Base-by-base conservation (phyloP, 208 protist genomes). In the Wallacemonas sp. region DNA sequence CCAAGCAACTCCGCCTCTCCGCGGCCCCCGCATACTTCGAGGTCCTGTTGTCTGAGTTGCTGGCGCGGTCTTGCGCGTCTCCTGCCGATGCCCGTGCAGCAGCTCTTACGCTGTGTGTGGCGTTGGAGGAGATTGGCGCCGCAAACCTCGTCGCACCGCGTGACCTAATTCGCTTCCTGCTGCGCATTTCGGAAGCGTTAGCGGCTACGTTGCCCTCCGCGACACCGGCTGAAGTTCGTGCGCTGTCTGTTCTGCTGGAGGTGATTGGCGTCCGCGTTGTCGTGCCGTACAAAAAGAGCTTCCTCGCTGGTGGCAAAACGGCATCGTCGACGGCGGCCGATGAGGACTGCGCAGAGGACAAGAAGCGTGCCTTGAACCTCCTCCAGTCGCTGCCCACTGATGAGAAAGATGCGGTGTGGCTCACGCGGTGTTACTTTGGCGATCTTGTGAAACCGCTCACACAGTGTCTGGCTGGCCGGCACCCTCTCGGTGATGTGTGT, bases 221-320 rank as follows among this genome's bases (percentile, higher is more conserved):
- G 19, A 78, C 77, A 19, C 67, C 66, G 44, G 58, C 64, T 5
- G 74, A 79, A 26, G 70, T 62, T 45, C 67, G 72, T 12, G 39
- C 77, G 0, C 49, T 79, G 0, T 62, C 60, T 44, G 72, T 83
- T 2, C 67, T 92, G 39, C 69, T 75, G 30, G 60, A 75, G 12
- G 34, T 80, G 1, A 60, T 88, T 11, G 53, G 54, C 3, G 68
- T 72, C 26, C 53, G 75, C 22, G 59, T 88, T 59, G 77, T 74
- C 11, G 30, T 92, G 11, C 82, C 80, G 36, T 89, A 86, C 59
- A 77, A 83, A 70, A 42, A 70, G 36, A 71, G 63, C 51, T 86
- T 82, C 63, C 36, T 58, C n/a, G 3, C 28, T 8, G 26, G 42
- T 49, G 42, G n/a, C 11, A n/a, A n/a, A 4, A 45, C 22, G 0